These are phyloP conservation scores for Cutaneotrichosporon sp. DNA, from an alignment of 1,284 basidiomycete species.

Conservation along the genomic window DNA sequence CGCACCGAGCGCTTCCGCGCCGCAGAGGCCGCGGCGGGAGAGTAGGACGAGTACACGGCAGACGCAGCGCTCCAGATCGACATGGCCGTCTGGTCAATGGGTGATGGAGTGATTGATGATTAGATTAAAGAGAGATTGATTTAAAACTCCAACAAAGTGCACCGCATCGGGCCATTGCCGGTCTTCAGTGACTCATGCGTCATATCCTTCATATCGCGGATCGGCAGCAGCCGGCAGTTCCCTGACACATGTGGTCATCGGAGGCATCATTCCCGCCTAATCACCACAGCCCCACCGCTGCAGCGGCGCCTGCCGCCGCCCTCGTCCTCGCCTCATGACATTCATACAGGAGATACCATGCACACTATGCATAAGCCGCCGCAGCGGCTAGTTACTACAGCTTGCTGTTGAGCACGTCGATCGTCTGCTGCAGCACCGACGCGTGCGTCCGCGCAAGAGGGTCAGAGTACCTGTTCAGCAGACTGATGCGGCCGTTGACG, in stretches of 20 bases:
- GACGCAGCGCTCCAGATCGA: slow-evolving; percentile 20
- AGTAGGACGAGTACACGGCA: slow-evolving; percentile 30
- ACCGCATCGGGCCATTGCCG: too few species aligned
- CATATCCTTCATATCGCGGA: too few species aligned
- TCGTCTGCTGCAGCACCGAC: slow-evolving; percentile 5
- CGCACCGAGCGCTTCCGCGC: slow-evolving; percentile 12
- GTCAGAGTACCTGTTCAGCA: slow-evolving; percentile 3
- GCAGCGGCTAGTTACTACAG: background rate
- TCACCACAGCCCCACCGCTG: too few species aligned
- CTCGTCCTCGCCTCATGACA: too few species aligned
- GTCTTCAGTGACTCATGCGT: too few species aligned
- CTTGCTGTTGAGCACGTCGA: slow-evolving; percentile 11
- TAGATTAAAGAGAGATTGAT: too few species aligned
- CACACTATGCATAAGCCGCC: background rate
- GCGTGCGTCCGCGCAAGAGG: slow-evolving; percentile 8
- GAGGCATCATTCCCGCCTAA: too few species aligned
- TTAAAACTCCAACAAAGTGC: too few species aligned
- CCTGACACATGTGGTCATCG: too few species aligned
- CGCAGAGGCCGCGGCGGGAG: slow-evolving; percentile 31
- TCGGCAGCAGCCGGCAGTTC: too few species aligned
- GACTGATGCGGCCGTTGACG: background rate
- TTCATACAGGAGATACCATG: too few species aligned
- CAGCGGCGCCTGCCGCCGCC: too few species aligned
- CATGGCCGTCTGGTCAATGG: background rate
- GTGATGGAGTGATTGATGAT: background rate